A percentile compares a stretch with the other conserved stretches of the same genome.
phyloP scores from a whole-genome alignment of 2,329 filamentous ascomycete species.

The Talaromyces sp. region DNA sequence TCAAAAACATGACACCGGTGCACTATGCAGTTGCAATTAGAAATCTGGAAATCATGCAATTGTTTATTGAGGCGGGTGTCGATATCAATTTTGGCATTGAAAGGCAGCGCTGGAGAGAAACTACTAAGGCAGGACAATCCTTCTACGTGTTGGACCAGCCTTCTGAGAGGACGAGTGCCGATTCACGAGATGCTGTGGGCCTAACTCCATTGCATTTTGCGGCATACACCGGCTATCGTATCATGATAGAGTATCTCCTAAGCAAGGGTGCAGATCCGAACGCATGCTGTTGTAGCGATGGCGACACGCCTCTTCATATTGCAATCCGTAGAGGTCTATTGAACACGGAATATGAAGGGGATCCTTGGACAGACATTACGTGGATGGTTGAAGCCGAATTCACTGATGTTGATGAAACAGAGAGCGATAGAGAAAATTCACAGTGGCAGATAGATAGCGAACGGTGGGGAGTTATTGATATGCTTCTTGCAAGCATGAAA shows the following conservation, averaged over 20 bases:
- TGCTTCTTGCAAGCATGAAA: background rate
- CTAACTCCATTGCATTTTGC: background rate
- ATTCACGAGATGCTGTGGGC: background rate
- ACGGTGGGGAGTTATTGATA: background rate
- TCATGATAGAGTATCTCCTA: background rate
- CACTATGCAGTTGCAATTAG: background rate
- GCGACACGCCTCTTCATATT: background rate
- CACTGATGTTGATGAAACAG: background rate
- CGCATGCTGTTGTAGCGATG: background rate
- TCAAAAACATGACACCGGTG: background rate
- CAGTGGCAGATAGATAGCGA: background rate
- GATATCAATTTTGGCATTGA: background rate
- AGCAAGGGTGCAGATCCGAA: background rate
- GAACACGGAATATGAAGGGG: background rate
- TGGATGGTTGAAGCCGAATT: background rate
- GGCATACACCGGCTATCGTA: background rate
- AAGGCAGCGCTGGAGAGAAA: background rate
- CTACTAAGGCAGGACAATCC: background rate
- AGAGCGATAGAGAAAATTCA: background rate
- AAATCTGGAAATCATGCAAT: background rate
- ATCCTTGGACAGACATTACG: background rate
- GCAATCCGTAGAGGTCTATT: background rate
- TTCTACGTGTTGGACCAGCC: background rate
- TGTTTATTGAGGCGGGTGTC: background rate
- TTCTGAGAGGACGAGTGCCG: background rate